These are phyloP conservation scores for Multifurca ochricompacta DNA, from an alignment of 768 basidiomycete species.

Conservation along the genomic window DNA sequence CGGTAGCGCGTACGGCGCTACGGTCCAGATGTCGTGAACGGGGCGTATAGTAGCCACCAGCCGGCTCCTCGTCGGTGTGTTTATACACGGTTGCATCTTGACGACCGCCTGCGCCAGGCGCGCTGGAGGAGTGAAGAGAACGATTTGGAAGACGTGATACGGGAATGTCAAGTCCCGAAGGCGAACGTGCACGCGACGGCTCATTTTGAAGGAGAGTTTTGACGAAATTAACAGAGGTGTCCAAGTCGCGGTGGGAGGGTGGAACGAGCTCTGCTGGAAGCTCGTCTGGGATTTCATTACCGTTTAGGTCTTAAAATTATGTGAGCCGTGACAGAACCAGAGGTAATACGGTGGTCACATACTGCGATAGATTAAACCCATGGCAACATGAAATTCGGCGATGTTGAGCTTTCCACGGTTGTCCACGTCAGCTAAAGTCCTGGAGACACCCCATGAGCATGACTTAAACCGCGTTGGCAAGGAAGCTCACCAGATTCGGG, in stretches of 20 bases:
- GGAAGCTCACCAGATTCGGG: slow-evolving; percentile 76
- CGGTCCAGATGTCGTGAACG: slow-evolving; percentile 81
- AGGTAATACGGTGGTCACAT: slow-evolving; percentile 29
- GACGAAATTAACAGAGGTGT: slow-evolving; percentile 81
- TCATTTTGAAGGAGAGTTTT: slow-evolving; percentile 85
- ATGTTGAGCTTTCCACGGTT: slow-evolving; percentile 94
- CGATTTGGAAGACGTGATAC: slow-evolving; percentile 60
- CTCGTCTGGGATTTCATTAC: slow-evolving; percentile 79
- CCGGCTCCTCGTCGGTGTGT: slow-evolving; percentile 53
- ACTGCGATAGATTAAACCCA: slow-evolving; percentile 97
- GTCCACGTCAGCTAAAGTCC: slow-evolving; percentile 87
- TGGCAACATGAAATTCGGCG: slow-evolving; percentile 96
- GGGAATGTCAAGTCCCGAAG: slow-evolving; percentile 42
- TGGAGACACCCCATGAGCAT: slow-evolving; percentile 27
- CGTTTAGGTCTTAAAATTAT: slow-evolving; percentile 64
- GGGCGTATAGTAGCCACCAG: slow-evolving; percentile 68
- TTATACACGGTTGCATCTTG: slow-evolving; percentile 92
- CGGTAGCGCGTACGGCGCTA: slow-evolving; percentile 63
- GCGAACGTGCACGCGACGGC: slow-evolving; percentile 57
- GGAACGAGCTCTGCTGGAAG: slow-evolving; percentile 88
- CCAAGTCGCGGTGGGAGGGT: slow-evolving; percentile 84
- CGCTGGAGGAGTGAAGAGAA: slow-evolving; percentile 53
- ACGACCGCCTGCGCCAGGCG: slow-evolving; percentile 48
- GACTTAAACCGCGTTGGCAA: slow-evolving; percentile 3
- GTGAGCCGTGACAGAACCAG: not conserved